Evolutionary conservation across 2,329 filamentous ascomycete genomes (phyloP), one percentile per base, ranked within the genome.

Genomic region (Paraphoma sp.): DNA sequence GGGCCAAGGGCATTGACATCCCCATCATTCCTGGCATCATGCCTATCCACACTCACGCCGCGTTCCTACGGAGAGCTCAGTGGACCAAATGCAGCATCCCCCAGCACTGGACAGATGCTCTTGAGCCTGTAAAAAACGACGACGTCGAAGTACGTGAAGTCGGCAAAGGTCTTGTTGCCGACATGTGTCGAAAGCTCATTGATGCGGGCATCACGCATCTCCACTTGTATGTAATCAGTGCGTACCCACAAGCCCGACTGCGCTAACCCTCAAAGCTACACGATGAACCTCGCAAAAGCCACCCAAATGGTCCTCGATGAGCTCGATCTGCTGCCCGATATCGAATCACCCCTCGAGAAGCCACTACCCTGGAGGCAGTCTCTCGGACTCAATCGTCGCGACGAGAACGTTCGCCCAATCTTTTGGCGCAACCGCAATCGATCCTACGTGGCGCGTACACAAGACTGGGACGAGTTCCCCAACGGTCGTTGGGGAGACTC

Each of bases 401-500:
- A 92, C 46, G 95, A 99, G 80, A 96, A 97, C 72, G 95, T 99
- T 43, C 91, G 95, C 51, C 95, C 95, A 33, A 96, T 99, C 66
- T 99, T 99, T 84, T 99, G 95, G 95, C 89, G 94, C 68, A 97
- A 98, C 80, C 88, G 95, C 56, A 95, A 96, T 79, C 93, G 95
- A 73, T 97, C 93, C 4, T 99, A 99, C 70, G 89, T 99, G 53
- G 88, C 92, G 53, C 92, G 95, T 53, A 99, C 95, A 0, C 93
- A 97, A 75, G 94, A 97, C 67, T 99, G 95, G 95, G 95, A 99
- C 70, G 95, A 99, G 77, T 99, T 97, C 70, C 95, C 95, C 53
- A 99, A 99, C 82, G 95, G 95, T 45, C 90, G 95, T 77, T 99
- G 95, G 95, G 96, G 95, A 79, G 95, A 99, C 78, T 94, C 93